phyloP scores from a whole-genome alignment of 192 early-diverging fungal species.

The Linnemannia zychae region DNA sequence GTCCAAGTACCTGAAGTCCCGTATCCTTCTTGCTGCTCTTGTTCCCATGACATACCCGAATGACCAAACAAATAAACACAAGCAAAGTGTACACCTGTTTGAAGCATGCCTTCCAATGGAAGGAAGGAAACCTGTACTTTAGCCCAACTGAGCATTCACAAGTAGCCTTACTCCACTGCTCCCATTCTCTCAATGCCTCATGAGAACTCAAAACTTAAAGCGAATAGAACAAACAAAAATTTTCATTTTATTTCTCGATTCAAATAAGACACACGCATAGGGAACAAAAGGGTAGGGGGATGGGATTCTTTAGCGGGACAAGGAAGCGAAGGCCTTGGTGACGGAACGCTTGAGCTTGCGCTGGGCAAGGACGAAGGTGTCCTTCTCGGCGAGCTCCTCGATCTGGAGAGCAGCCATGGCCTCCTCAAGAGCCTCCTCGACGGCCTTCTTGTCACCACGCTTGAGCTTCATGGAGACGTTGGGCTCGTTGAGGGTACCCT shows the following conservation, averaged over 20 bases:
- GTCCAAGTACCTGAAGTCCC: background rate
- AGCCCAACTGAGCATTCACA: too few relatives aligned
- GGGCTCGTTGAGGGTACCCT: conserved; percentile 76
- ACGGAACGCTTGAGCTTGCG: conserved; percentile 79
- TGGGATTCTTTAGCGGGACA: conserved; percentile 60
- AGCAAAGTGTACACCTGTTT: background rate
- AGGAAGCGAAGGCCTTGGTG: conserved; percentile 74
- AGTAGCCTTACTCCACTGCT: too few relatives aligned
- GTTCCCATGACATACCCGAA: background rate
- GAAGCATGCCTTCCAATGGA: too few relatives aligned
- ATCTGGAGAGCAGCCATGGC: conserved; percentile 82
- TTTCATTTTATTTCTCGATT: conserved; percentile 22
- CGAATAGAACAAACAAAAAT: conserved; percentile 8
- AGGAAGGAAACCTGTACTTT: too few relatives aligned
- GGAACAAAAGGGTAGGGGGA: conserved; percentile 7
- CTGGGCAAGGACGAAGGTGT: conserved; percentile 73
- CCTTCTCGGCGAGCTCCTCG: conserved; percentile 70
- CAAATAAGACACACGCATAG: background rate
- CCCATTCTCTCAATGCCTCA: too few relatives aligned
- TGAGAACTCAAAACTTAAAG: background rate
- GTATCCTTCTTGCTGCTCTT: background rate
- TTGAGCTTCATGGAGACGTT: conserved; percentile 81
- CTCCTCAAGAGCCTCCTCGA: conserved; percentile 82
- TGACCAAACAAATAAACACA: background rate
- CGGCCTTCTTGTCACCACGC: conserved; percentile 76